Evolutionary conservation across 1,284 basidiomycete species (phyloP), one percentile per base, ranked within the genome.

Genomic region (Tausonia pullulans): DNA sequence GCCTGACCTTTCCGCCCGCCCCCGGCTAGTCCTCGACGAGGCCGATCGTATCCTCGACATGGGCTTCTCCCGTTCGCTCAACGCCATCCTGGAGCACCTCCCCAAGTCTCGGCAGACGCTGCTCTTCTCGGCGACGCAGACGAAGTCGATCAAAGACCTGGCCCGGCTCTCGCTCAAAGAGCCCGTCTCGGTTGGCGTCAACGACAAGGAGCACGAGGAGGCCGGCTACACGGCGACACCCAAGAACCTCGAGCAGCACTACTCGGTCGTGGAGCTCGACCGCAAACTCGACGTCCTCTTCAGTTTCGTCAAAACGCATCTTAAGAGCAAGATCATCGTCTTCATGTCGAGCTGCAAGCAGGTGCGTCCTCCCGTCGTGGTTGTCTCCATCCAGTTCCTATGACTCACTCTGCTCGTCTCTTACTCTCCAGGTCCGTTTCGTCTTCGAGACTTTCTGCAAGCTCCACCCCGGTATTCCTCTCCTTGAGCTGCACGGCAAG

Each of bases 291-390:
- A 94, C 74, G 80, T 90, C 16, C 82, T 99, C 39, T 98, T 89
- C 86, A 87, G 87, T 56, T 99, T 99, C 77, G 86, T 98, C 77
- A 94, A 92, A 77, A 88, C 86, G 9, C 96, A 98, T 73, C 81
- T 97, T 9, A 90, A 93, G 74, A 84, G 83, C 73, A 99, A 99
- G 77, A 84, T 85, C 4, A 86, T 98, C 61, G 90, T 98, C 6
- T 98, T 99, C 77, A 81, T 98, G 73, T 96, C 92, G 44, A 88
- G 87, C 67, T 92, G 93, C 75, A 98, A 98, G 75, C 95, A 98
- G 78, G 79, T 79, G 49, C 63, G 74, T 67, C 16, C 13, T 9
- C 9, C 27, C 51, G 53, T 13, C 8, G 11, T 48, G 9, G 67
- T 27, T 60, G 10, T 53, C 27, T 11, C n/a, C 27, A 44, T 56